These are phyloP conservation scores for Mallotus repandus DNA, from an alignment of 441 rosid species.

Conservation along the genomic window DNA sequence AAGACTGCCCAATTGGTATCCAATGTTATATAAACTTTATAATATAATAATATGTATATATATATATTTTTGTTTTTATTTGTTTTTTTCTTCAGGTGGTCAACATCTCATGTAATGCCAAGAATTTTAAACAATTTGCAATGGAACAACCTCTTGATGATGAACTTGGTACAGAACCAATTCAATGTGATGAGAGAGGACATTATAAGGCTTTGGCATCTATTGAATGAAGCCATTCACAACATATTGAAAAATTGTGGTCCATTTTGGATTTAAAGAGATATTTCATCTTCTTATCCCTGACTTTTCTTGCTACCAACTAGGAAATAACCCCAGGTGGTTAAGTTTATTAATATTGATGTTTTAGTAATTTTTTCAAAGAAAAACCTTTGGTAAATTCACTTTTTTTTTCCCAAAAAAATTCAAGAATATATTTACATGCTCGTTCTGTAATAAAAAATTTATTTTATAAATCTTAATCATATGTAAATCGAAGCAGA, in stretches of 20 bases:
- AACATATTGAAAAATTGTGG: conserved; percentile 14
- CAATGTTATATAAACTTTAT: conserved; percentile 34
- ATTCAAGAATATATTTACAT: too few relatives aligned
- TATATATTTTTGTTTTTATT: neutral
- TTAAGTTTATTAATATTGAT: too few relatives aligned
- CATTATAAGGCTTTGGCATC: neutral
- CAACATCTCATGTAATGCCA: conserved; percentile 47
- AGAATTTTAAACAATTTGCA: conserved; percentile 20
- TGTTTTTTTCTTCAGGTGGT: conserved; percentile 26
- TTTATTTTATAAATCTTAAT: too few relatives aligned
- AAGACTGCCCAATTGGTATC: conserved; percentile 44
- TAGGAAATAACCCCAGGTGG: neutral
- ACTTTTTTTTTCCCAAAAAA: too few relatives aligned
- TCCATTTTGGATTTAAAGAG: neutral
- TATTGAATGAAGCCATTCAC: conserved; percentile 21
- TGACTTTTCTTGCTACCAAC: neutral
- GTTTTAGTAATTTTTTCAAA: too few relatives aligned
- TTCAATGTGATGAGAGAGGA: neutral
- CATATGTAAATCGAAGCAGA: too few relatives aligned
- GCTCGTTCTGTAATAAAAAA: too few relatives aligned
- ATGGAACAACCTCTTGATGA: neutral
- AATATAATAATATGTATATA: neutral
- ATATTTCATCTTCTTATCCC: neutral
- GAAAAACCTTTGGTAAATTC: too few relatives aligned
- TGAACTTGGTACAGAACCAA: neutral